Conservation (phyloP, 2,329 filamentous ascomycete genomes). For the Rhynchosporium graminicola region DNA sequence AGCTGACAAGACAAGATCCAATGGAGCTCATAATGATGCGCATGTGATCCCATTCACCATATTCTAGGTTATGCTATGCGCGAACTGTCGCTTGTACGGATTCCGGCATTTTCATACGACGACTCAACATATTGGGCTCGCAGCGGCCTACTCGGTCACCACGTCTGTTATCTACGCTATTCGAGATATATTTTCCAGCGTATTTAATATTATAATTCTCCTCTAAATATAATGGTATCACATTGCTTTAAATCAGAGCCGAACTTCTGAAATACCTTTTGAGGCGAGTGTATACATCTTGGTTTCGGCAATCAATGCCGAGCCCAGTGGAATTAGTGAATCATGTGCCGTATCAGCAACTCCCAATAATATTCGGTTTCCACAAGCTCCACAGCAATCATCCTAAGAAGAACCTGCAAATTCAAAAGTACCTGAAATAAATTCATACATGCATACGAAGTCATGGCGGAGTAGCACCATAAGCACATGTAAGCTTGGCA, state of each 20-base stretch:
- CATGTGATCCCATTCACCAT: conserved; percentile 20
- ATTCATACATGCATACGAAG: too few relatives aligned
- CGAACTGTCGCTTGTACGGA: conserved; percentile 4
- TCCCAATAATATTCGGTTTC: neutral
- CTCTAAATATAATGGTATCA: neutral
- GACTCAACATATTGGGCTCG: conserved; percentile 11
- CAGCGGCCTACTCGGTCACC: conserved; percentile 3
- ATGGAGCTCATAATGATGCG: conserved; percentile 8
- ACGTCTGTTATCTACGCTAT: neutral
- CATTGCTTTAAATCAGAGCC: neutral
- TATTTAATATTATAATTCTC: neutral
- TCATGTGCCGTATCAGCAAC: neutral
- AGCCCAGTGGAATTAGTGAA: neutral
- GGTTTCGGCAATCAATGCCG: conserved; percentile 7
- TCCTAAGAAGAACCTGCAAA: neutral
- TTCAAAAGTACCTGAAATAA: neutral
- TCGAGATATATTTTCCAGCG: neutral
- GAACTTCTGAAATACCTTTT: neutral
- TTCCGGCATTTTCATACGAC: conserved; percentile 13
- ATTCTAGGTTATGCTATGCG: conserved; percentile 14
- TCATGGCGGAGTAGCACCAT: neutral
- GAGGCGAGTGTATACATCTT: neutral
- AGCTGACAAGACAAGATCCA: conserved; percentile 20
- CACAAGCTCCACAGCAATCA: neutral
- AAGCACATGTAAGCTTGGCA: neutral